These are phyloP conservation scores for Peziza echinospora DNA, from an alignment of 495 filamentous ascomycete genomes.

Conservation along the genomic window DNA sequence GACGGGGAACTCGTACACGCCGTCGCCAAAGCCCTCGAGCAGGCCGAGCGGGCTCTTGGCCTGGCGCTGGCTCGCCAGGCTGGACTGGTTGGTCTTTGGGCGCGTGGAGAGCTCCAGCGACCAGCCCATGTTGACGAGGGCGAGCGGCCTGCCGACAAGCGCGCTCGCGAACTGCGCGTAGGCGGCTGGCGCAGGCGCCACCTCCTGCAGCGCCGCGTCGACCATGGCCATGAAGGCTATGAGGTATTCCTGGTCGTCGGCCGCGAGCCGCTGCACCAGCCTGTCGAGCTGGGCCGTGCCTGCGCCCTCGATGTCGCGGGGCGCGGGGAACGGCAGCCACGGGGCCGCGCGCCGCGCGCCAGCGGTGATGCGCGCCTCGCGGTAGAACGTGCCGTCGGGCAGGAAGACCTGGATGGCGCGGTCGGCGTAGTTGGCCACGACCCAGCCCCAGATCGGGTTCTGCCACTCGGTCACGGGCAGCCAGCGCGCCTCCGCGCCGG, in stretches of 20 bases:
- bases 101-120: constrained; percentile 25
- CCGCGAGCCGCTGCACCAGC: constrained; percentile 17
- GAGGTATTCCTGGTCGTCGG: constrained; percentile 19
- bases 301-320: constrained; percentile 2
- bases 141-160: constrained; percentile 28
- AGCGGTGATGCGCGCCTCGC: constrained; percentile 23
- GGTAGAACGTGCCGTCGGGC: constrained; percentile 29
- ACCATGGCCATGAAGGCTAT: constrained; percentile 23
- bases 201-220: constrained; percentile 7
- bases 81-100: constrained; percentile 10
- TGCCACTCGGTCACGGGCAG: constrained; percentile 22
- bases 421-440: constrained; percentile 31
- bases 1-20: constrained; percentile 18
- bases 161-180: constrained; percentile 22
- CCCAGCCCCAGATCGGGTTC: constrained; percentile 33
- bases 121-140: constrained; percentile 27
- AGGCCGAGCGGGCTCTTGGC: not conserved
- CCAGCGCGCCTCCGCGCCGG: constrained; percentile 8
- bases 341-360: constrained; percentile 6
- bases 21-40: constrained; percentile 3
- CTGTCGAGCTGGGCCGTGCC: constrained; percentile 19
- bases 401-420: constrained; percentile 29
- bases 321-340: constrained; percentile 23
- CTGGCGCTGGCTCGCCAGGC: not conserved
- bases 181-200: constrained; percentile 17